Conservation (phyloP, 1,284 basidiomycete genomes). For the Wallemia mellicola region DNA sequence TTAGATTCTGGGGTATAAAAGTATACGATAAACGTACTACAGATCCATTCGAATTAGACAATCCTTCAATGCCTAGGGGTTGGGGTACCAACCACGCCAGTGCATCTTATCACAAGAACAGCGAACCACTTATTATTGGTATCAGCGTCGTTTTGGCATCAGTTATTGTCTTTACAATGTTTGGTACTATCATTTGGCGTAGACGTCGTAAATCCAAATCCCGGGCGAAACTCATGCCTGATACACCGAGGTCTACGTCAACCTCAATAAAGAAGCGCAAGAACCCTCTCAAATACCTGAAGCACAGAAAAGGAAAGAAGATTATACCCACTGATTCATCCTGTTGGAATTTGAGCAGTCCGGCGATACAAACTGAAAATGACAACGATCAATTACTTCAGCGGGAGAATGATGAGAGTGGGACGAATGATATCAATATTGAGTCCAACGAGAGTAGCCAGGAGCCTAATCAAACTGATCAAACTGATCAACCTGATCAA, state of each 20-base stretch:
- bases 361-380: background rate
- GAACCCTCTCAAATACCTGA: background rate
- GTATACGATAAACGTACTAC: background rate
- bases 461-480: no score
- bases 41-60: background rate
- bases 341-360: background rate
- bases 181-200: background rate
- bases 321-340: background rate
- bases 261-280: background rate
- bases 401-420: no score
- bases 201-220: background rate
- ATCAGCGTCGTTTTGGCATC: background rate
- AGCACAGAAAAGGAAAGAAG: background rate
- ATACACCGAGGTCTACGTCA: background rate
- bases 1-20: background rate
- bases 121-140: background rate
- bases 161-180: background rate
- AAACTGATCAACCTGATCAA: no score
- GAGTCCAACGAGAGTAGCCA: background rate
- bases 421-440: background rate
- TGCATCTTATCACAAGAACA: background rate
- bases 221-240: background rate
- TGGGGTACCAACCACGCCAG: background rate
- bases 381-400: background rate
- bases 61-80: background rate